A percentile compares a stretch with the other conserved stretches of the same genome.
phyloP scores from a whole-genome alignment of 2,329 filamentous ascomycete species.

The Sporothrix inflata region DNA sequence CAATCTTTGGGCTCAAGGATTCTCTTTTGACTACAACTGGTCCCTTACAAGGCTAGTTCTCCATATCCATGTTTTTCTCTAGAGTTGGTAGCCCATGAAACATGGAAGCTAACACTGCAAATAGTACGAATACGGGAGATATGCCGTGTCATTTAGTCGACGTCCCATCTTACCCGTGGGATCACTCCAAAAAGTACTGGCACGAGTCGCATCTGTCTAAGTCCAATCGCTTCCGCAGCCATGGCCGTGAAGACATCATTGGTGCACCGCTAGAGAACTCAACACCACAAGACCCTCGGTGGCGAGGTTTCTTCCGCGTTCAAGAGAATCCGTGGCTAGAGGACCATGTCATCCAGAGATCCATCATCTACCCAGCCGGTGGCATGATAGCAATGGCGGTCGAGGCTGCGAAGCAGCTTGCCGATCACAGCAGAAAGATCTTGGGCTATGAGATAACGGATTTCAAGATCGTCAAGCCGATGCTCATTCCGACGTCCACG shows the following conservation, averaged over 20 bases:
- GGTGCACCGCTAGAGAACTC: slow-evolving; percentile 36
- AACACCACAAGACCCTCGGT: slow-evolving; percentile 40
- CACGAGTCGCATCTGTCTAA: slow-evolving; percentile 42
- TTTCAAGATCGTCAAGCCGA: slow-evolving; percentile 34
- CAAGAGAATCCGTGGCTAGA: slow-evolving; percentile 50
- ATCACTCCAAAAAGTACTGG: slow-evolving; percentile 47
- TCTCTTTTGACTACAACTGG: slow-evolving; percentile 28
- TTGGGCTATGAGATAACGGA: slow-evolving; percentile 31
- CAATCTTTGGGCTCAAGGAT: slow-evolving; percentile 30
- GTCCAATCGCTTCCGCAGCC: slow-evolving; percentile 40
- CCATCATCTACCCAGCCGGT: slow-evolving; percentile 43
- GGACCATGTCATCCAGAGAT: slow-evolving; percentile 49
- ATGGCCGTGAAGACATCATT: slow-evolving; percentile 39
- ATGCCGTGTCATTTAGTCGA: slow-evolving; percentile 38
- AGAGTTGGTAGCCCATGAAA: no score
- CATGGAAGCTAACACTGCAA: background rate
- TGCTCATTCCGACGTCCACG: slow-evolving; percentile 33
- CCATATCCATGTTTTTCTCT: no score
- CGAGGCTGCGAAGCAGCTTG: slow-evolving; percentile 42
- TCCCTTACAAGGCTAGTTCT: background rate
- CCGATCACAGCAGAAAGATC: slow-evolving; percentile 11
- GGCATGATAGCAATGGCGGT: slow-evolving; percentile 46
- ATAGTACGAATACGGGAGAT: background rate
- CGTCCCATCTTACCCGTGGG: slow-evolving; percentile 48
- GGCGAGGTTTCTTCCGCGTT: slow-evolving; percentile 50